Conservation (phyloP, 176 grass and related monocot species). For the Hsuehochloa calcarea region DNA sequence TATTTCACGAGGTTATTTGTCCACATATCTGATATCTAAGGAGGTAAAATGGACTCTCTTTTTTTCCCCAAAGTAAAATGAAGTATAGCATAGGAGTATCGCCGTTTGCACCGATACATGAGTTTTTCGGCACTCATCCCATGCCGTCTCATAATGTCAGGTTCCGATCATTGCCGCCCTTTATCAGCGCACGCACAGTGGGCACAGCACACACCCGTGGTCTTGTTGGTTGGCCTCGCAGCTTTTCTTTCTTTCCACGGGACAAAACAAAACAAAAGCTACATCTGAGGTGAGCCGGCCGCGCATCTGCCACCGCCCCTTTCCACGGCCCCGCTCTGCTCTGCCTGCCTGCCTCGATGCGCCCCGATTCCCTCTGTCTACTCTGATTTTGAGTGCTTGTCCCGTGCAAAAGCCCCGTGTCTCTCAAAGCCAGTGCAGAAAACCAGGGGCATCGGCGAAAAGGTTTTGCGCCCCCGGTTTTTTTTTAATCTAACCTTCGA, state of each 20-base stretch:
- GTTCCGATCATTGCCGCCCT: background rate
- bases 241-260: background rate
- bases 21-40: no score
- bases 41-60: no score
- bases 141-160: background rate
- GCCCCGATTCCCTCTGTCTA: background rate
- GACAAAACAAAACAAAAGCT: background rate
- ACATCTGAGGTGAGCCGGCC: background rate
- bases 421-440: background rate
- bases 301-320: background rate
- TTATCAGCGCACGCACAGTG: background rate
- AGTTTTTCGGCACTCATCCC: background rate
- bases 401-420: background rate
- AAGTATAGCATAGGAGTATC: no score
- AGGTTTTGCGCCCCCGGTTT: no score
- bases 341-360: background rate
- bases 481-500: no score
- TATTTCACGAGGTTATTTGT: no score
- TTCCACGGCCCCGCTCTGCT: background rate
- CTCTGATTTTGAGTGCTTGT: background rate
- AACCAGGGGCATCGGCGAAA: no score
- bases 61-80: no score
- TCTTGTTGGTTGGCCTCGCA: no score
- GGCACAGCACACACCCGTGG: no score
- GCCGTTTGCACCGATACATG: no score